A percentile compares a stretch with the other conserved stretches of the same genome.
These are phyloP conservation scores for Microthlaspi erraticum DNA, from an alignment of 345 rosid genomes.

Conservation along the genomic window DNA sequence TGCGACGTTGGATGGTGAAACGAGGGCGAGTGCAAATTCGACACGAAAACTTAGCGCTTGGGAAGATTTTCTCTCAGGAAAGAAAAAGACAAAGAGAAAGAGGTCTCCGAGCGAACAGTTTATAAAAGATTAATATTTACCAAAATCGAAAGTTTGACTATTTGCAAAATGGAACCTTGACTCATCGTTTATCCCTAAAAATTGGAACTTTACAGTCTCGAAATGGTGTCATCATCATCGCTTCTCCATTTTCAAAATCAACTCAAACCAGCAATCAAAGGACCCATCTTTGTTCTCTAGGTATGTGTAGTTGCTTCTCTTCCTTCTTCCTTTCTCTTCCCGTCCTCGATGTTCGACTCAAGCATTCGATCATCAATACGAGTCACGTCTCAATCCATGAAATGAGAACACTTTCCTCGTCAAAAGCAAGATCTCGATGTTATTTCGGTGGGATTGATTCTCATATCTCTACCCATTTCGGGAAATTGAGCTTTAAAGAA, in stretches of 20 bases:
- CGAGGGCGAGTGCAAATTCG: conserved; percentile 24
- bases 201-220: too few species aligned
- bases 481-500: conserved; percentile 50
- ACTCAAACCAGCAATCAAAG: too few species aligned
- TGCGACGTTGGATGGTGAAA: not conserved
- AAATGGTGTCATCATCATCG: too few species aligned
- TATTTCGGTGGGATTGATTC: not conserved
- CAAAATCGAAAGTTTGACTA: too few species aligned
- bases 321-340: conserved; percentile 33
- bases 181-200: too few species aligned
- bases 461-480: conserved; percentile 2
- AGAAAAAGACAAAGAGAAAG: conserved; percentile 31
- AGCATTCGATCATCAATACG: not conserved
- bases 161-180: too few species aligned
- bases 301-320: conserved; percentile 52
- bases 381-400: not conserved
- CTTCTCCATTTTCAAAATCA: too few species aligned
- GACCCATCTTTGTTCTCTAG: not conserved
- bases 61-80: conserved; percentile 9
- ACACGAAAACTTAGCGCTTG: conserved; percentile 13
- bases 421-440: not conserved
- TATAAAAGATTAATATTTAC: too few species aligned
- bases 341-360: too few species aligned
- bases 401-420: not conserved
- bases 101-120: conserved; percentile 1